Conservation (phyloP, 495 filamentous ascomycete genomes). For the Amniculicola lignicola region DNA sequence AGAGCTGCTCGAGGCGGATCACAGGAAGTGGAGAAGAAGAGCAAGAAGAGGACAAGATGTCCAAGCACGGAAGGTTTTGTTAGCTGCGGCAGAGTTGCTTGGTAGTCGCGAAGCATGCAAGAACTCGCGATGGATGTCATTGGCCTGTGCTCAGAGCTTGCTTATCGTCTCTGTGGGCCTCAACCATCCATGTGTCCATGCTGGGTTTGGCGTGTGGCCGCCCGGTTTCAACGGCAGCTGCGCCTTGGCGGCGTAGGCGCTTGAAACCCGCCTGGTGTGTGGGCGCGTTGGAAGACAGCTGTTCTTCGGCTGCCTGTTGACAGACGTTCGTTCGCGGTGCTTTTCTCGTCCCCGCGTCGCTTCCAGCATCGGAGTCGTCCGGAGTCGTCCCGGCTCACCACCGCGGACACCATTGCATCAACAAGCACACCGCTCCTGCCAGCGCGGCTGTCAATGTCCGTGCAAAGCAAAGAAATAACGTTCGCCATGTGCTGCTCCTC, state of each 20-base stretch:
- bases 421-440: too few relatives aligned
- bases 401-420: too few relatives aligned
- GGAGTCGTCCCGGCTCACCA: too few relatives aligned
- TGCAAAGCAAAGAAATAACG: too few relatives aligned
- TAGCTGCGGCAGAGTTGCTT: conserved; percentile 1
- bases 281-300: too few relatives aligned
- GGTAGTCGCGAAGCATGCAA: conserved; percentile 23
- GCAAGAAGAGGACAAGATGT: not conserved
- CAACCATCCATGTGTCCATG: not conserved
- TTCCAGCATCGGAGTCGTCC: too few relatives aligned
- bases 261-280: too few relatives aligned
- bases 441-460: too few relatives aligned
- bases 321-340: too few relatives aligned
- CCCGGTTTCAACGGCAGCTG: not conserved
- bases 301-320: too few relatives aligned
- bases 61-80: conserved; percentile 10
- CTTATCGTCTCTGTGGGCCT: conserved; percentile 16
- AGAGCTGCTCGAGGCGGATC: not conserved
- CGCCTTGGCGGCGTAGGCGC: not conserved
- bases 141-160: conserved; percentile 12
- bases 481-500: too few relatives aligned
- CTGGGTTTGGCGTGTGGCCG: not conserved
- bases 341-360: too few relatives aligned
- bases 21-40: not conserved
- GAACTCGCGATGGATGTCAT: conserved; percentile 31